Percentiles rank a stretch among this genome's conserved stretches.
Conservation (phyloP, 140 eudicot genomes). For the Stevia rebaudiana region DNA sequence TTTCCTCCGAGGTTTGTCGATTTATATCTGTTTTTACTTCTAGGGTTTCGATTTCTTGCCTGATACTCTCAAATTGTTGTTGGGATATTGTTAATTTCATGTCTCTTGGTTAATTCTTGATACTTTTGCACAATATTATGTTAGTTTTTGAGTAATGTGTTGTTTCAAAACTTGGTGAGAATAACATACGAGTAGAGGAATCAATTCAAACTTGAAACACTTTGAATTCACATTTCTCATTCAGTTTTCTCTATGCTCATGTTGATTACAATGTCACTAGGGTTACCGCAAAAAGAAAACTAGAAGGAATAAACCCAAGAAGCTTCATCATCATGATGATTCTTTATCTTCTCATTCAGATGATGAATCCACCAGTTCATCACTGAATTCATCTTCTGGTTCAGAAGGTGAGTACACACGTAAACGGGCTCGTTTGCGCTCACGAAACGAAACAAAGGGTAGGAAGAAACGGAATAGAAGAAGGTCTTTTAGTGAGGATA, state of each 20-base stretch:
- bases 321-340: constrained; percentile 34
- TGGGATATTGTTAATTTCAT: not conserved
- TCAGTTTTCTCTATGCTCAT: constrained; percentile 4
- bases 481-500: constrained; percentile 35
- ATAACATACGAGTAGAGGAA: too few species aligned
- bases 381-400: constrained; percentile 35
- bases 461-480: constrained; percentile 37
- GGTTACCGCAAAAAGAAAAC: constrained; percentile 42
- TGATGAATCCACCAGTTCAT: constrained; percentile 39
- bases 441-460: constrained; percentile 31
- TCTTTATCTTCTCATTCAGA: constrained; percentile 35
- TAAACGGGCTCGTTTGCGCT: constrained; percentile 41
- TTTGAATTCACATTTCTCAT: not conserved
- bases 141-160: not conserved
- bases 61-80: not conserved
- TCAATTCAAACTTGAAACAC: not conserved
- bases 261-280: constrained; percentile 27
- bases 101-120: not conserved
- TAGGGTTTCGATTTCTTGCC: constrained; percentile 12
- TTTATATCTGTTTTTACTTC: not conserved
- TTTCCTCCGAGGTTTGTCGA: constrained; percentile 42
- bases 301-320: constrained; percentile 56
- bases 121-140: not conserved
- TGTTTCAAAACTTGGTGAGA: not conserved
- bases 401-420: constrained; percentile 36